Evolutionary conservation across 2,329 filamentous ascomycete genomes (phyloP).

Genomic region (Aspergillus alliaceus): DNA sequence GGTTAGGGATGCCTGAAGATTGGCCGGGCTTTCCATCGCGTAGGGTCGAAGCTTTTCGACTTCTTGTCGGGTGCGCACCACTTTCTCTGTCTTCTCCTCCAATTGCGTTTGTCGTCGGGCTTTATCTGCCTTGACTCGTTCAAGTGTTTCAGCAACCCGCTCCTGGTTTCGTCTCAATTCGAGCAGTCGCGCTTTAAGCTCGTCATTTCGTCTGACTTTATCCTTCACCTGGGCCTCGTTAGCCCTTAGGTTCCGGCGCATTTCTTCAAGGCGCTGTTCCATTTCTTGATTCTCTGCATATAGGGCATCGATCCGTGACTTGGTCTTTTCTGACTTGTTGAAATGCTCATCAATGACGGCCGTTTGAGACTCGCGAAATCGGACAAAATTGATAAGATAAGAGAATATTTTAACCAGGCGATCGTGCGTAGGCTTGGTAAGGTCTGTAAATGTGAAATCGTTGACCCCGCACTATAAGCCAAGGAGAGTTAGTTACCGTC

Average conservation of each 20-base stretch:
- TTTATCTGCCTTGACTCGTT: slow-evolving; percentile 80
- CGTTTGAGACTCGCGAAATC: slow-evolving; percentile 92
- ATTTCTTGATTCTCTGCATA: slow-evolving; percentile 86
- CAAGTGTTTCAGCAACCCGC: slow-evolving; percentile 76
- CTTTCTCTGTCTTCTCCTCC: slow-evolving; percentile 51
- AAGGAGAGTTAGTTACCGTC: not conserved
- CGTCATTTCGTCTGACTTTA: slow-evolving; percentile 82
- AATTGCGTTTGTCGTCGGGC: slow-evolving; percentile 65
- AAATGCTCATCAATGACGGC: slow-evolving; percentile 88
- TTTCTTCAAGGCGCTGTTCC: slow-evolving; percentile 74
- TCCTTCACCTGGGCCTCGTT: slow-evolving; percentile 81
- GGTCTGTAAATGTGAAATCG: slow-evolving; percentile 89
- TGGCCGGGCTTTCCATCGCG: slow-evolving; percentile 81
- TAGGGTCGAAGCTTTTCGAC: slow-evolving; percentile 88
- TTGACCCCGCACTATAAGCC: slow-evolving; percentile 74
- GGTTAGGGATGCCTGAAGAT: slow-evolving; percentile 76
- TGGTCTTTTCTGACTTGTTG: slow-evolving; percentile 84
- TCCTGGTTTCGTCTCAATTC: slow-evolving; percentile 82
- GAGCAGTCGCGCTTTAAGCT: slow-evolving; percentile 77
- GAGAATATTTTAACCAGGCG: slow-evolving; percentile 93
- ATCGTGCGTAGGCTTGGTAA: slow-evolving; percentile 86
- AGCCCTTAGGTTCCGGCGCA: slow-evolving; percentile 74
- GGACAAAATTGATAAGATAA: slow-evolving; percentile 97
- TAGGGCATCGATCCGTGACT: slow-evolving; percentile 81
- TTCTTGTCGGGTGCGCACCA: slow-evolving; percentile 74